Percentiles rank a stretch among this genome's conserved stretches.
These are phyloP conservation scores for Blastobotrys muscicola DNA, from an alignment of 805 yeast genomes.

Conservation along the genomic window DNA sequence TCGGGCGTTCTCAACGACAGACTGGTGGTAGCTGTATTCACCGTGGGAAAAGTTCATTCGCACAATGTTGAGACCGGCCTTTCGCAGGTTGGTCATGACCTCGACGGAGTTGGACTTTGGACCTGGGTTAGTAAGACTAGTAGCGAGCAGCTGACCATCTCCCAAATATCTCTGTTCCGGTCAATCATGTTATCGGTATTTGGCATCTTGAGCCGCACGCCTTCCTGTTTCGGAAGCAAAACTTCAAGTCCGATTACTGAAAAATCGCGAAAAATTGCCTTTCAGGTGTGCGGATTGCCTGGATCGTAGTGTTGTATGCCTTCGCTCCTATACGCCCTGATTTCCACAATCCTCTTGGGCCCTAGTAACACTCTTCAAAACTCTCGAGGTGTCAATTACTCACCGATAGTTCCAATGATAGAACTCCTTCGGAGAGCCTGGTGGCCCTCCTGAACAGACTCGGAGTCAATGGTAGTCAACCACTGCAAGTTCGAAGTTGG, in stretches of 20 bases:
- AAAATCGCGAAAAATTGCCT: not conserved
- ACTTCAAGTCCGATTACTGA: too few species aligned
- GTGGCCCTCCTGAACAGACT: constrained; percentile 58
- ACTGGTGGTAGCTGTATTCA: constrained; percentile 93
- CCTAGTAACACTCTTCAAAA: too few species aligned
- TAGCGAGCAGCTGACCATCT: too few species aligned
- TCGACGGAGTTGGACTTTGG: constrained; percentile 94
- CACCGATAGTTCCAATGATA: constrained; percentile 91
- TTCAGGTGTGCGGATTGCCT: too few species aligned
- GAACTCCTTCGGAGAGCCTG: constrained; percentile 78
- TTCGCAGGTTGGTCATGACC: constrained; percentile 74
- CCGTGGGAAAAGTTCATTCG: constrained; percentile 99
- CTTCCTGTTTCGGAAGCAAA: too few species aligned
- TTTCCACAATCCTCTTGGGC: too few species aligned
- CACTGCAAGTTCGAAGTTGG: constrained; percentile 49
- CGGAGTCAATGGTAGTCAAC: constrained; percentile 70
- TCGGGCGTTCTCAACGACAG: constrained; percentile 93
- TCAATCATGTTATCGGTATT: not conserved
- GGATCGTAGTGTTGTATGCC: too few species aligned
- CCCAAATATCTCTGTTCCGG: too few species aligned
- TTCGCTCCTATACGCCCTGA: too few species aligned
- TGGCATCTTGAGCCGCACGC: not conserved
- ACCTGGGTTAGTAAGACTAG: constrained; percentile 37
- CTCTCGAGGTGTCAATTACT: constrained; percentile 5
- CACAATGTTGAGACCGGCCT: constrained; percentile 91